Conservation (phyloP, 1,139 yeast genomes). For the Sugiyamaella castrensis region DNA sequence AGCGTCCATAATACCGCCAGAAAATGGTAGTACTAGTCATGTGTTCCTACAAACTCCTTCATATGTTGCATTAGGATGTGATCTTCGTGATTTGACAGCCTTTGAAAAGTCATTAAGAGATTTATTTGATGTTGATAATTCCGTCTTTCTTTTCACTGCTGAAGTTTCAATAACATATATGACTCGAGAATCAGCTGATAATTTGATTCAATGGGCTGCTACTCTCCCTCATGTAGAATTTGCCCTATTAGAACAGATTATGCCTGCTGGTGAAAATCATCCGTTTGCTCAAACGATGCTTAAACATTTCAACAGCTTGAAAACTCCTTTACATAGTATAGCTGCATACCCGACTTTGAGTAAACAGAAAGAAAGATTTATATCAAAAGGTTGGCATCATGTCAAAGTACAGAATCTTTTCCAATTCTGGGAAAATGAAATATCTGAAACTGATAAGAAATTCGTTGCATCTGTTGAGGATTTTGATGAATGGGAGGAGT, state of each 20-base stretch:
- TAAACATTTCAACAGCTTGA: conserved; percentile 61
- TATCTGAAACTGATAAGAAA: conserved; percentile 43
- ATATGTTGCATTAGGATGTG: conserved; percentile 69
- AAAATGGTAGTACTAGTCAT: not conserved
- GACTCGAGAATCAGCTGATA: conserved; percentile 66
- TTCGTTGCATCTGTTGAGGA: conserved; percentile 55
- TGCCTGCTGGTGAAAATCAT: conserved; percentile 60
- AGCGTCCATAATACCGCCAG: conserved; percentile 32
- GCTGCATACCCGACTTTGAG: conserved; percentile 51
- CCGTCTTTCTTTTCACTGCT: conserved; percentile 62
- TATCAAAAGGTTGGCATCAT: conserved; percentile 44
- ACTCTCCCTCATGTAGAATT: conserved; percentile 55
- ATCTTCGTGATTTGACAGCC: conserved; percentile 50
- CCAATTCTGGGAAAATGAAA: conserved; percentile 53
- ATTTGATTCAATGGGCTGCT: conserved; percentile 53
- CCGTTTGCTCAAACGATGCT: conserved; percentile 77
- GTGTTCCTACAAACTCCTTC: conserved; percentile 44
- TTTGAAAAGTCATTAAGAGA: conserved; percentile 44
- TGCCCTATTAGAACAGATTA: conserved; percentile 64
- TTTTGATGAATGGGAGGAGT: conserved; percentile 86
- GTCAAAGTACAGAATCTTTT: conserved; percentile 56
- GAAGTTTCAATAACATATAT: conserved; percentile 83
- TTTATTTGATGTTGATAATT: conserved; percentile 32
- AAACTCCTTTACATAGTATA: conserved; percentile 71
- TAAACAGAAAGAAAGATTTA: conserved; percentile 53